phyloP scores from a whole-genome alignment of 176 grass and related monocot genomes.

The Phyllostachys edulis region DNA sequence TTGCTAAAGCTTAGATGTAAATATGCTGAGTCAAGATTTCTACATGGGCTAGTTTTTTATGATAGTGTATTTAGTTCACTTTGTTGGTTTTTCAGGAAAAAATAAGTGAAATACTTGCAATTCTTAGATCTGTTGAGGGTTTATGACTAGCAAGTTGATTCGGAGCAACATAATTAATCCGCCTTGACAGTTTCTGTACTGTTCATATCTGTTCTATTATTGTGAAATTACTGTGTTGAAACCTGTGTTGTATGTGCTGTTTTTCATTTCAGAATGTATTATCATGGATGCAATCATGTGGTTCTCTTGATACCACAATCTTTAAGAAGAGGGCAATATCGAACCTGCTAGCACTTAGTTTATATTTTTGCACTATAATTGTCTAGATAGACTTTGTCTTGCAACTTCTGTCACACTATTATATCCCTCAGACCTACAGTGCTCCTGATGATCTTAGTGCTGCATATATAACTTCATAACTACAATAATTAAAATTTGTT shows the following conservation, averaged over 20 bases:
- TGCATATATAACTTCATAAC: background rate
- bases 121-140: background rate
- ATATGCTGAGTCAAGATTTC: background rate
- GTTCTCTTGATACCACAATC: background rate
- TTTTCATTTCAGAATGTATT: background rate
- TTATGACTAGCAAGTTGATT: background rate
- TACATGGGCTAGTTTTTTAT: background rate
- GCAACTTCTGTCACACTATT: background rate
- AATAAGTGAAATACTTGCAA: background rate
- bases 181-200: background rate
- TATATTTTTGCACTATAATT: background rate
- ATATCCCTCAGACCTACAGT: background rate
- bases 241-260: background rate
- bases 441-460: background rate
- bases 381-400: background rate
- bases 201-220: background rate
- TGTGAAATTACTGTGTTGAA: background rate
- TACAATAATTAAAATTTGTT: background rate
- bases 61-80: background rate
- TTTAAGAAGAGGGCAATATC: background rate
- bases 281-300: background rate
- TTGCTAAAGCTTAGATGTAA: background rate
- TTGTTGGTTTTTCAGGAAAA: background rate
- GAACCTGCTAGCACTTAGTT: background rate
- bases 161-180: conserved; percentile 10